A percentile compares a stretch with the other conserved stretches of the same genome.
These are phyloP conservation scores for Tricholomella constricta DNA, from an alignment of 768 basidiomycete species.

Conservation along the genomic window DNA sequence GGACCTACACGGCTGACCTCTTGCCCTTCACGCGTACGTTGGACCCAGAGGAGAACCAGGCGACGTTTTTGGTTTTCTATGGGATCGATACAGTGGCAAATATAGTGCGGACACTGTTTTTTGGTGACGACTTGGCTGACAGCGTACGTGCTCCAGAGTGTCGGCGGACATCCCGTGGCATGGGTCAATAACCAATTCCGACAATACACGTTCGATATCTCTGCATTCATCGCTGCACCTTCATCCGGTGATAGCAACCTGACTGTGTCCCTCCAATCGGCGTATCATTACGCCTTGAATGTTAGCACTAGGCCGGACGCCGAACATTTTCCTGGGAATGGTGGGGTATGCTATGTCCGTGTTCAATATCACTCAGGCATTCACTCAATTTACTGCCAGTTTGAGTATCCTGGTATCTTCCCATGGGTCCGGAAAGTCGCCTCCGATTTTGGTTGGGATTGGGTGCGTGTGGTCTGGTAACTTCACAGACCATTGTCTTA, in stretches of 20 bases:
- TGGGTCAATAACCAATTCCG: conserved; percentile 63
- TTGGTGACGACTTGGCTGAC: too few relatives aligned
- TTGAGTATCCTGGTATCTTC: conserved; percentile 50
- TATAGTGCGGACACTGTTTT: too few relatives aligned
- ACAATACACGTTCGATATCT: conserved; percentile 55
- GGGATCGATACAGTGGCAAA: conserved; percentile 61
- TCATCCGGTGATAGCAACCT: conserved; percentile 40
- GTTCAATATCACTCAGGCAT: not conserved
- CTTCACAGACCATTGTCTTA: too few relatives aligned
- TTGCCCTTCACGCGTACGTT: conserved; percentile 39
- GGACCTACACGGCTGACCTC: conserved; percentile 60
- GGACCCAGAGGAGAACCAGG: conserved; percentile 21
- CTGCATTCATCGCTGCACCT: conserved; percentile 38
- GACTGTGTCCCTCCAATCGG: conserved; percentile 54
- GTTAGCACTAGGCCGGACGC: conserved; percentile 51
- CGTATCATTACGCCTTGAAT: conserved; percentile 54
- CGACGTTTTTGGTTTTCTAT: conserved; percentile 52
- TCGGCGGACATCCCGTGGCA: conserved; percentile 51
- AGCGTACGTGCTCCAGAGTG: conserved; percentile 38
- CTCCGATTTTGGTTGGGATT: conserved; percentile 66
- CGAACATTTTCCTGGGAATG: conserved; percentile 41
- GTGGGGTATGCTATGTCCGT: conserved; percentile 28
- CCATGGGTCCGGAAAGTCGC: conserved; percentile 52
- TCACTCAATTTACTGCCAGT: conserved; percentile 31
- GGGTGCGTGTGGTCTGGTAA: too few relatives aligned